These are phyloP conservation scores for Fusarium sp. DNA, from an alignment of 2,329 filamentous ascomycete genomes.

Conservation along the genomic window DNA sequence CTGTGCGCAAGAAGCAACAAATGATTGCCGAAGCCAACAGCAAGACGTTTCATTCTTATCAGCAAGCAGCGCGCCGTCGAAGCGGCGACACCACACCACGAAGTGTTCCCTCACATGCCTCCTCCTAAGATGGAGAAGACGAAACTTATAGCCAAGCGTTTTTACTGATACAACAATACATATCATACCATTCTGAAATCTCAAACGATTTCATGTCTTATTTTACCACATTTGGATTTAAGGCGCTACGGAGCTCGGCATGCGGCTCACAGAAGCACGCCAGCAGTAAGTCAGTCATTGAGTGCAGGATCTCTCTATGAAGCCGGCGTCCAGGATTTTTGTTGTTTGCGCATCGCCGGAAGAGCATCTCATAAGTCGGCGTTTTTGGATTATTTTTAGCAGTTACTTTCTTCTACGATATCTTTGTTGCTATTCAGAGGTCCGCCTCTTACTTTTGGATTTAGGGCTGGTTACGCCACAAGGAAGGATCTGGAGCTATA, in stretches of 20 bases:
- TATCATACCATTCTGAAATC: conserved; percentile 38
- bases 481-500: background rate
- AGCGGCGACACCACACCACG: conserved; percentile 68
- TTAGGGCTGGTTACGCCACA: background rate
- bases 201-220: conserved; percentile 38
- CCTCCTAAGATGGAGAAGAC: conserved; percentile 41
- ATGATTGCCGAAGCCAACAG: conserved; percentile 68
- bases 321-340: conserved; percentile 43
- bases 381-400: conserved; percentile 33
- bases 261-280: conserved; percentile 42
- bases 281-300: conserved; percentile 42
- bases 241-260: conserved; percentile 37
- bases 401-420: background rate
- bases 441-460: background rate
- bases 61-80: conserved; percentile 58
- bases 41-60: conserved; percentile 59
- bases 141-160: conserved; percentile 11
- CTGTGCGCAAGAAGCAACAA: conserved; percentile 69
- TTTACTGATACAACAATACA: conserved; percentile 32
- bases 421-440: conserved; percentile 8
- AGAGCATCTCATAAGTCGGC: conserved; percentile 42
- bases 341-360: conserved; percentile 24
- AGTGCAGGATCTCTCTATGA: conserved; percentile 31
- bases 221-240: conserved; percentile 36
- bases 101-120: conserved; percentile 62